phyloP scores from a whole-genome alignment of 805 yeast species.

The Spathaspora girioi region DNA sequence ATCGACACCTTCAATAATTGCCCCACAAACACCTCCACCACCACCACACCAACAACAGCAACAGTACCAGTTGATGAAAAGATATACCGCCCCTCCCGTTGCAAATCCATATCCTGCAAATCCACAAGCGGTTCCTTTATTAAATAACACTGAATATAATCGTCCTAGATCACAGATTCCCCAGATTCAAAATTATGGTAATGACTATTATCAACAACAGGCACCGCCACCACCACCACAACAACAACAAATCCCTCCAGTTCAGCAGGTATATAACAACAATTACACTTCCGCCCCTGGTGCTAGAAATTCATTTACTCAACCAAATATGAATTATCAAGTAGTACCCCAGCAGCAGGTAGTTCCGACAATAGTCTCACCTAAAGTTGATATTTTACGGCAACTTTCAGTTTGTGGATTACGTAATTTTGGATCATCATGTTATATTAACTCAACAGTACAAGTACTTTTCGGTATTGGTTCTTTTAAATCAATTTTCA shows the following conservation, averaged over 20 bases:
- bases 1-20: background rate
- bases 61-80: background rate
- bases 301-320: background rate
- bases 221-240: background rate
- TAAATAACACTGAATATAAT: background rate
- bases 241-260: background rate
- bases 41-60: background rate
- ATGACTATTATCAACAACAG: background rate
- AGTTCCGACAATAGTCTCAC: background rate
- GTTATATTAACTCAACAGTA: slow-evolving; percentile 71
- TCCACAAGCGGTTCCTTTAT: background rate
- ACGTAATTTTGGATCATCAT: slow-evolving; percentile 66
- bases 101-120: slow-evolving; percentile 1
- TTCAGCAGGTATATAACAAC: background rate
- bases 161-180: background rate
- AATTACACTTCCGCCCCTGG: background rate
- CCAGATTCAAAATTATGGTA: background rate
- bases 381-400: slow-evolving; percentile 20
- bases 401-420: slow-evolving; percentile 56
- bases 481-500: slow-evolving; percentile 47
- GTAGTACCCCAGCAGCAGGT: background rate
- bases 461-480: slow-evolving; percentile 63
- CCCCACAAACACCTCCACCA: background rate
- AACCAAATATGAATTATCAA: background rate
- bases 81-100: slow-evolving; percentile 1